Evolutionary conservation across 1,139 yeast genomes (phyloP), one percentile per base, ranked within the genome.

Genomic region (Blastobotrys capitulatus): DNA sequence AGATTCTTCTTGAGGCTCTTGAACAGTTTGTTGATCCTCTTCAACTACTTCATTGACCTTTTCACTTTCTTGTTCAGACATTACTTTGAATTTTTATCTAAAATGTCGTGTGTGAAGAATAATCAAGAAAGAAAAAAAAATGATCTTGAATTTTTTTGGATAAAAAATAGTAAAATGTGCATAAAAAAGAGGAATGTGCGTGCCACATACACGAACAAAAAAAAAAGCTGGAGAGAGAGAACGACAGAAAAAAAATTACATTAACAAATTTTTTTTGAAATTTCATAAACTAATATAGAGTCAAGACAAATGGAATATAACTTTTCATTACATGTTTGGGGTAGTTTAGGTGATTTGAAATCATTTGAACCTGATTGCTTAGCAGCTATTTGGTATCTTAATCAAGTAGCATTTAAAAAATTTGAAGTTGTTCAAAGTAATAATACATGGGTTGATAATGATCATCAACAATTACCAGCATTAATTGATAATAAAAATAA

Each of bases 281-380:
- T n/a, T n/a, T n/a, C n/a, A n/a, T n/a, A n/a, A n/a, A n/a, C n/a
- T n/a, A 22, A 22, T 22, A 22, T 22, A 22, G 25, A 4, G 25
- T 22, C 4, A 22, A 22, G 19, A 38, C 4, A 18, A 26, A 40
- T 40, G 35, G 22, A 4, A 6, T 3, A 37, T 19, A 27, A 19
- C 31, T 41, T 49, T 32, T 37, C 74, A 53, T 63, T 82, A 42
- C 83, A 80, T 58, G 74, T 79, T 5, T 82, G 86, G 86, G 86
- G 86, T 12, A 57, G 67, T 4, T 48, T 47, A 20, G 60, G 32
- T 3, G 58, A 54, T 42, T 52, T 57, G 1, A 62, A 65, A 0
- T 61, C 72, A 6, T 67, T 76, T 44, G 75, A 75, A 39, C 70
- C 79, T 0, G 75, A 74, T 16, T 75, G 76, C 20, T 54, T 73